Evolutionary conservation across 164 flowering plant genomes (phyloP).

Genomic region (Platanus orientalis): DNA sequence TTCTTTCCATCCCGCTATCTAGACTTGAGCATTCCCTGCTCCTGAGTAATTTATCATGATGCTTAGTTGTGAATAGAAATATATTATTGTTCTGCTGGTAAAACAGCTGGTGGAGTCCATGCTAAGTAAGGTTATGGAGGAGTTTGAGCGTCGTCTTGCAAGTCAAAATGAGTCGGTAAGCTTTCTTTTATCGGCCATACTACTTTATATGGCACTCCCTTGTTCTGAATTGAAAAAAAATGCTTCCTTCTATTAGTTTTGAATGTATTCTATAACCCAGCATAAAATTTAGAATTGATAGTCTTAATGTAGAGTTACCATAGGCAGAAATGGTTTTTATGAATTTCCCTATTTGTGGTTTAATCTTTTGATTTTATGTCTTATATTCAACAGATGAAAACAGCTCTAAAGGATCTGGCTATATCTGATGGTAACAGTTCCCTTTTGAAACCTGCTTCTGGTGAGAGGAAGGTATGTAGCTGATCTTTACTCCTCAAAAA

Average conservation of each 20-base stretch:
- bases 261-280: too few relatives aligned
- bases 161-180: conserved; percentile 51
- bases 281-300: too few relatives aligned
- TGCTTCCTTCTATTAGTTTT: too few relatives aligned
- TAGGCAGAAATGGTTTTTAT: background rate
- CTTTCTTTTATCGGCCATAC: background rate
- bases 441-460: conserved; percentile 20
- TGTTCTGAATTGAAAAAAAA: background rate
- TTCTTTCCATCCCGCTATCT: background rate
- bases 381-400: conserved; percentile 30
- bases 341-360: background rate
- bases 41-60: background rate
- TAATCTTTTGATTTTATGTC: background rate
- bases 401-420: conserved; percentile 24
- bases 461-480: conserved; percentile 43
- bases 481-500: background rate
- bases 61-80: background rate
- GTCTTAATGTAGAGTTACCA: background rate
- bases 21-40: background rate
- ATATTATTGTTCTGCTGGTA: conserved; percentile 7
- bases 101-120: conserved; percentile 83
- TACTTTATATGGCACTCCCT: background rate
- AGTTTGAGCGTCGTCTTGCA: conserved; percentile 62
- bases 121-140: conserved; percentile 75
- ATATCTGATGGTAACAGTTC: conserved; percentile 30